Conservation (phyloP, 2,329 filamentous ascomycete species). For the Arthrobotrys pseudoclavata region DNA sequence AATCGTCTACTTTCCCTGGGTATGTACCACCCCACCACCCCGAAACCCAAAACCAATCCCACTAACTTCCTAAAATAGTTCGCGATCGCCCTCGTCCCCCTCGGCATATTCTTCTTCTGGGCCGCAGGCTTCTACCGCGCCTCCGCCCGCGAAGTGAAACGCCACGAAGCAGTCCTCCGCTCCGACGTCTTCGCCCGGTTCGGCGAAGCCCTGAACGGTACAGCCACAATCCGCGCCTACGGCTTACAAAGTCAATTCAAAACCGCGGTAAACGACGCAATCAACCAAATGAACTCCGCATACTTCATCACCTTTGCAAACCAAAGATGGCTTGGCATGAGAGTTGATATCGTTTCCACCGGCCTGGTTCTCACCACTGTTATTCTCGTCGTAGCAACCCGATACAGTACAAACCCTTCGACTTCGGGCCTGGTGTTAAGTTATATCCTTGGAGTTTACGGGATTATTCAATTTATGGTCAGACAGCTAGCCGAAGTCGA, state of each 20-base stretch:
- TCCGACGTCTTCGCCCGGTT: constrained; percentile 92
- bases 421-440: constrained; percentile 89
- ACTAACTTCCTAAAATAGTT: constrained; percentile 92
- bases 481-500: constrained; percentile 97
- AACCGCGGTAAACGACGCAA: constrained; percentile 76
- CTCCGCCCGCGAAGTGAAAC: constrained; percentile 93
- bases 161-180: constrained; percentile 89
- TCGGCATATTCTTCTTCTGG: constrained; percentile 83
- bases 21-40: constrained; percentile 92
- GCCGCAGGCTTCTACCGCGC: constrained; percentile 89
- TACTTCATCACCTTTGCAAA: constrained; percentile 97
- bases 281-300: constrained; percentile 92
- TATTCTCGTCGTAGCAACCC: constrained; percentile 90
- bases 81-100: constrained; percentile 75
- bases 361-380: constrained; percentile 87
- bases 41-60: constrained; percentile 73
- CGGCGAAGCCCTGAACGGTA: constrained; percentile 85
- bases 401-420: constrained; percentile 85
- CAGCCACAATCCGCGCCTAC: constrained; percentile 89
- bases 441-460: constrained; percentile 92
- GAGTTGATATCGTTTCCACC: constrained; percentile 87
- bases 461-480: constrained; percentile 96
- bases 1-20: constrained; percentile 81
- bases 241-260: constrained; percentile 83
- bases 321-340: constrained; percentile 89